A percentile compares a stretch with the other conserved stretches of the same genome.
phyloP scores from a whole-genome alignment of 106 monocot species.

The Acorus gramineus region DNA sequence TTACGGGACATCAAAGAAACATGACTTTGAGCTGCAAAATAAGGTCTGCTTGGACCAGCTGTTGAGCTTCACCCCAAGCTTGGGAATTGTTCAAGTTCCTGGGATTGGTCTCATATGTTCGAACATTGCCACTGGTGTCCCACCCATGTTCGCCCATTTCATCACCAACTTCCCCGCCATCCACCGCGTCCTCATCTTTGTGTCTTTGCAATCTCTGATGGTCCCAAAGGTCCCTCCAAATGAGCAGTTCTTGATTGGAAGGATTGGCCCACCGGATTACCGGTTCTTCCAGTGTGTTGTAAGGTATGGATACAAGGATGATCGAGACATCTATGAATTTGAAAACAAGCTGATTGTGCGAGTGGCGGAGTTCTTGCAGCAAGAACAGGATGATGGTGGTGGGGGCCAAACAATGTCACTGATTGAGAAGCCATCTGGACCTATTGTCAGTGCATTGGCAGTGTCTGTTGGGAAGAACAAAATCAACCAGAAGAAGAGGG shows the following conservation, averaged over 20 bases:
- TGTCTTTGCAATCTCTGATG: conserved; percentile 33
- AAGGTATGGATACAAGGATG: conserved; percentile 67
- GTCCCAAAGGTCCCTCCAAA: conserved; percentile 37
- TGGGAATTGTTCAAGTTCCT: conserved; percentile 60
- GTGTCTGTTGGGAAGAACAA: not conserved
- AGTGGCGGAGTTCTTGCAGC: conserved; percentile 51
- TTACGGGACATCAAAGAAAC: conserved; percentile 61
- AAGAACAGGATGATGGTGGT: conserved; percentile 1
- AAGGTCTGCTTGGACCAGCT: conserved; percentile 43
- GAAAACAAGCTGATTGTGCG: conserved; percentile 57
- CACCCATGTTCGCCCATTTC: conserved; percentile 75
- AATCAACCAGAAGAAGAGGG: conserved; percentile 9
- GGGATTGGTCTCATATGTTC: conserved; percentile 58
- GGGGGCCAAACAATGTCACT: not conserved
- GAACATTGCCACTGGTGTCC: conserved; percentile 24
- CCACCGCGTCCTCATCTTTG: conserved; percentile 54
- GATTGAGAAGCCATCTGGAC: conserved; percentile 8
- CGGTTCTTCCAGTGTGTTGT: conserved; percentile 44
- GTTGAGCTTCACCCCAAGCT: conserved; percentile 25
- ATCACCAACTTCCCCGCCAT: conserved; percentile 77
- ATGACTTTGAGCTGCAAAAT: conserved; percentile 52
- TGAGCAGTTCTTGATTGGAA: conserved; percentile 41
- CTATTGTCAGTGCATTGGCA: conserved; percentile 5
- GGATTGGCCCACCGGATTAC: conserved; percentile 37
- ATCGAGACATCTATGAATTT: conserved; percentile 29